Percentiles rank a stretch among this genome's conserved stretches.
Evolutionary conservation across 768 basidiomycete genomes (phyloP).

Genomic region (Mycena albidolilacea): DNA sequence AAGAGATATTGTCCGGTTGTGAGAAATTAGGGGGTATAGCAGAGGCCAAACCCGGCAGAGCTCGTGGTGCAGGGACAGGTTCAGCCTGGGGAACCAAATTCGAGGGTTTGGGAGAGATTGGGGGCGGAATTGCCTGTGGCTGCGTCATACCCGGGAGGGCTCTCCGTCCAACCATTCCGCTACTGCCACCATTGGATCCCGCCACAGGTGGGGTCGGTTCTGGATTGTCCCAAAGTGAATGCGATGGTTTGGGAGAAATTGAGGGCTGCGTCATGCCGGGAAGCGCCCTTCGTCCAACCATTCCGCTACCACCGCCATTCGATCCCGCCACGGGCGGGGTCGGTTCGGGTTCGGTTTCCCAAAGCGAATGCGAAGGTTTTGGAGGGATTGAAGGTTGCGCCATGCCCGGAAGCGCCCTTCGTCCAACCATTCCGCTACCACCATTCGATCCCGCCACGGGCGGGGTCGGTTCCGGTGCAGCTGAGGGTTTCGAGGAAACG

Average conservation of each 20-base stretch:
- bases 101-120: constrained; percentile 31
- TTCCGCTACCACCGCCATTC: constrained; percentile 38
- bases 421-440: constrained; percentile 3
- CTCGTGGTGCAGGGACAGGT: constrained; percentile 45
- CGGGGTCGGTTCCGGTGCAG: background rate
- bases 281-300: constrained; percentile 48
- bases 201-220: background rate
- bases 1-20: constrained; percentile 43
- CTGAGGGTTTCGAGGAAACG: background rate
- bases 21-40: constrained; percentile 10
- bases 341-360: constrained; percentile 18
- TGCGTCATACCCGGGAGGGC: constrained; percentile 38
- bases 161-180: constrained; percentile 49
- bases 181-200: background rate
- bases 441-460: background rate
- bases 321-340: constrained; percentile 24
- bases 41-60: constrained; percentile 59
- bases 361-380: constrained; percentile 9
- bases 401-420: constrained; percentile 25
- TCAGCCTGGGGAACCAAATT: constrained; percentile 9
- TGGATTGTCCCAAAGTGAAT: background rate
- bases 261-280: constrained; percentile 34
- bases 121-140: constrained; percentile 3
- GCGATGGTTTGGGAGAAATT: constrained; percentile 30
- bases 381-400: constrained; percentile 28